A percentile compares a stretch with the other conserved stretches of the same genome.
Evolutionary conservation across 2,329 filamentous ascomycete genomes (phyloP).

Genomic region (Metarhizium rileyi): DNA sequence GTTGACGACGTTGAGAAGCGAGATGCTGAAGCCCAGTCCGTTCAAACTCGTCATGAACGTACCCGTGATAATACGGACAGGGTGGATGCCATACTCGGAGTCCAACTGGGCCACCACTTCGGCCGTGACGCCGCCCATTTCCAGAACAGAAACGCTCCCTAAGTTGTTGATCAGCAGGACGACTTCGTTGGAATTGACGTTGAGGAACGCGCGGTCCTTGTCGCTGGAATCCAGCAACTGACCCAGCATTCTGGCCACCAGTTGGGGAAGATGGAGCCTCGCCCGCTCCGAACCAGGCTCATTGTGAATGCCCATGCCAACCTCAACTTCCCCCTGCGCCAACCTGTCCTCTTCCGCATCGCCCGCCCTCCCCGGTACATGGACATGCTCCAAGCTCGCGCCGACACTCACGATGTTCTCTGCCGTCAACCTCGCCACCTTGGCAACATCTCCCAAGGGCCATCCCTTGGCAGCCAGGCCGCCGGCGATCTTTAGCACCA

Average conservation of each 20-base stretch:
- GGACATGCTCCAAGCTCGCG: conserved; percentile 80
- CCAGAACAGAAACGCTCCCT: conserved; percentile 62
- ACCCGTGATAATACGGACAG: conserved; percentile 55
- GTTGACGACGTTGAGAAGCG: conserved; percentile 53
- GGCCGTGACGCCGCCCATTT: conserved; percentile 60
- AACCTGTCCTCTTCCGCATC: conserved; percentile 47
- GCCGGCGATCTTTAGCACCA: conserved; percentile 85
- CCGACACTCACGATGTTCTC: conserved; percentile 78
- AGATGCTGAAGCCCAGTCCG: conserved; percentile 65
- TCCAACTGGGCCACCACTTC: conserved; percentile 58
- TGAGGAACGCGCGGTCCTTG: conserved; percentile 59
- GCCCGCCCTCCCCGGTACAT: conserved; percentile 68
- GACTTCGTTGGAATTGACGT: conserved; percentile 52
- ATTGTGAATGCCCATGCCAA: conserved; percentile 74
- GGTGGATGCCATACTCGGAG: conserved; percentile 46
- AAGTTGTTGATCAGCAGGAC: conserved; percentile 69
- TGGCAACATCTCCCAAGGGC: conserved; percentile 59
- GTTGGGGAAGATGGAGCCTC: conserved; percentile 39
- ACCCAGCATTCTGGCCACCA: conserved; percentile 56
- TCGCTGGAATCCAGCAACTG: conserved; percentile 59
- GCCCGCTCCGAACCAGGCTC: conserved; percentile 48
- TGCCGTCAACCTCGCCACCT: conserved; percentile 60
- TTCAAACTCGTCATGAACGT: conserved; percentile 75
- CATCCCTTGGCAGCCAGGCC: conserved; percentile 67
- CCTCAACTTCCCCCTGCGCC: conserved; percentile 45